Conservation (phyloP, 1,284 basidiomycete genomes). For the Ustilago curta region DNA sequence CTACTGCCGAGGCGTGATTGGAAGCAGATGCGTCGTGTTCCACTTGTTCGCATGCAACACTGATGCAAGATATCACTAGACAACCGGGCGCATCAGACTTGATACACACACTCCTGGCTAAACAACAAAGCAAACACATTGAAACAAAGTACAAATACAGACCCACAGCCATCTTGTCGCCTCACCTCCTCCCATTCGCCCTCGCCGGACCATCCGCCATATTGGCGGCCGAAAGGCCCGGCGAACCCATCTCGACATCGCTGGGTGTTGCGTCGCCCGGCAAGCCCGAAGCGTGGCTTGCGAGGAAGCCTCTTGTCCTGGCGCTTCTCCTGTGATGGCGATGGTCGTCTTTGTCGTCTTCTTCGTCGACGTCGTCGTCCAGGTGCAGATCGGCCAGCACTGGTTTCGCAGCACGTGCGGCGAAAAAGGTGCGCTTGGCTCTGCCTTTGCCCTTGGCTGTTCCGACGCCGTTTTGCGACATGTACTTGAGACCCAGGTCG, state of each 20-base stretch:
- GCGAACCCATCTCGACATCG: conserved; percentile 47
- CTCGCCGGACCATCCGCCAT: conserved; percentile 20
- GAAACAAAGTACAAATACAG: conserved; percentile 37
- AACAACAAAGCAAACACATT: background rate
- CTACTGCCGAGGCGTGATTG: conserved; percentile 15
- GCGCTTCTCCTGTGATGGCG: conserved; percentile 13
- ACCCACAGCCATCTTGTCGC: too few species aligned
- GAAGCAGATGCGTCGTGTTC: background rate
- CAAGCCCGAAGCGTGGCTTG: background rate
- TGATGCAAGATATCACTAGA: background rate
- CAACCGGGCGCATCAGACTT: too few species aligned
- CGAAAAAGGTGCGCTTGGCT: conserved; percentile 55
- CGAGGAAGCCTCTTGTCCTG: conserved; percentile 5
- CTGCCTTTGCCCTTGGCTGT: conserved; percentile 37
- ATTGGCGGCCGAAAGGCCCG: conserved; percentile 25
- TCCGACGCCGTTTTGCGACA: conserved; percentile 40
- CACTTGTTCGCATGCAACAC: background rate
- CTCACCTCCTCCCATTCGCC: conserved; percentile 25
- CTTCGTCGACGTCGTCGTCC: conserved; percentile 23
- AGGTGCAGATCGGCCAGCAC: conserved; percentile 41
- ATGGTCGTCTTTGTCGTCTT: conserved; percentile 24
- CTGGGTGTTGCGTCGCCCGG: conserved; percentile 40
- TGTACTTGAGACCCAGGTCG: conserved; percentile 43
- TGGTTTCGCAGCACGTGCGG: conserved; percentile 46
- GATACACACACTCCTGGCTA: background rate